Conservation (phyloP, 2,329 filamentous ascomycete genomes). For the Alternaria triticimaculans region DNA sequence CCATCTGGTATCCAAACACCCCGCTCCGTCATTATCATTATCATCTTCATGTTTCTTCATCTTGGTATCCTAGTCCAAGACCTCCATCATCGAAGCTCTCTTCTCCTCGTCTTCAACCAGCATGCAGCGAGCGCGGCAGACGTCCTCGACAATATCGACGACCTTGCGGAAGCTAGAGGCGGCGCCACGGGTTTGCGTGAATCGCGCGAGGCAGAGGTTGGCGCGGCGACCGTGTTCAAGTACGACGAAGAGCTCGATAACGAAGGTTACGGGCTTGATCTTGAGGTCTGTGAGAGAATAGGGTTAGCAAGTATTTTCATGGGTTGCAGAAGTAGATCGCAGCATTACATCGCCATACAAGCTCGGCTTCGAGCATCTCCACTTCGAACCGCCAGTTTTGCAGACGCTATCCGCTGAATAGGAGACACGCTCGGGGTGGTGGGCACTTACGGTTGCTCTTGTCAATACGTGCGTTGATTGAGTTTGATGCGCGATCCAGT, state of each 20-base stretch:
- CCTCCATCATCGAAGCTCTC: constrained; percentile 53
- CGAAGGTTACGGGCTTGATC: constrained; percentile 87
- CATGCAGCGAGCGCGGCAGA: constrained; percentile 69
- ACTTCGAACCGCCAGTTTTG: constrained; percentile 24
- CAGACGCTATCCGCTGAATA: constrained; percentile 25
- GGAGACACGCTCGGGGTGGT: constrained; percentile 8
- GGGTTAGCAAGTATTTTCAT: constrained; percentile 13
- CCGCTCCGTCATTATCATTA: background rate
- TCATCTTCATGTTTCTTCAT: background rate
- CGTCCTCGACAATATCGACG: constrained; percentile 74
- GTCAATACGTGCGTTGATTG: constrained; percentile 79
- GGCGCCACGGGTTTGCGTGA: constrained; percentile 90
- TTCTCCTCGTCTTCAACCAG: constrained; percentile 67
- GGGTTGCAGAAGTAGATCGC: background rate
- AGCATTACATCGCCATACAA: constrained; percentile 27
- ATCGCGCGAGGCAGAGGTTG: constrained; percentile 79
- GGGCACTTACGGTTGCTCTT: constrained; percentile 75
- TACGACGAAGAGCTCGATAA: constrained; percentile 85
- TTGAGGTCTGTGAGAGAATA: constrained; percentile 66
- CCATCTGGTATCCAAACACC: constrained; percentile 15
- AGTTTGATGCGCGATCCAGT: constrained; percentile 78
- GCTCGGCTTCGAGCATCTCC: constrained; percentile 21
- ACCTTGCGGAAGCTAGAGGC: constrained; percentile 88
- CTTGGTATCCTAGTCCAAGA: constrained; percentile 37
- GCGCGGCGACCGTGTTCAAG: constrained; percentile 82